Evolutionary conservation across 805 yeast species (phyloP).

Genomic region (Yarrowia sp.): DNA sequence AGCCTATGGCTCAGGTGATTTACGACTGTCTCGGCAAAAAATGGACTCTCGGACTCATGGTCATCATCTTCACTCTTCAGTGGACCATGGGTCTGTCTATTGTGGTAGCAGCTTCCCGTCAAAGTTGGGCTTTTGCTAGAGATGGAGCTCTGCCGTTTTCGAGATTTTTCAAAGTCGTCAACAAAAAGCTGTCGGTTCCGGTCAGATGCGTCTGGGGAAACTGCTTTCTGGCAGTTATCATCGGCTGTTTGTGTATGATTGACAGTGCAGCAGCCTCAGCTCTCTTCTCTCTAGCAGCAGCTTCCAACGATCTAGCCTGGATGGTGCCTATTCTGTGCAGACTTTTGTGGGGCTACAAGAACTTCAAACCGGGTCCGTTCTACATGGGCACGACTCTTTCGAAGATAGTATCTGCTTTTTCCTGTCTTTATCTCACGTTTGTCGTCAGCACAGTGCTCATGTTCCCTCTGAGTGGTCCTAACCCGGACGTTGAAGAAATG

Average conservation of each 20-base stretch:
- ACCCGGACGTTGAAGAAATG: neutral
- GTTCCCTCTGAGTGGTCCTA: neutral
- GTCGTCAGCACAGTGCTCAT: neutral
- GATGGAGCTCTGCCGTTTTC: constrained; percentile 14
- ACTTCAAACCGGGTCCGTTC: constrained; percentile 3
- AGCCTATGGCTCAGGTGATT: constrained; percentile 8
- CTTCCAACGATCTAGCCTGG: constrained; percentile 1
- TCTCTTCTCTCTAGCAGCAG: constrained; percentile 1
- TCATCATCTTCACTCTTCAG: constrained; percentile 1
- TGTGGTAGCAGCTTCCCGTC: neutral
- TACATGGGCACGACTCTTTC: neutral
- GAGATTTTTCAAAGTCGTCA: neutral
- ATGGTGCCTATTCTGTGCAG: neutral
- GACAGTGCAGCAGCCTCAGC: constrained; percentile 2
- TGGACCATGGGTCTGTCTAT: constrained; percentile 1
- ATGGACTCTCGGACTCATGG: neutral
- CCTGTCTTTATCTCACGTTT: neutral
- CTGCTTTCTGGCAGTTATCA: neutral
- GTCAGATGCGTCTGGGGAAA: constrained; percentile 8
- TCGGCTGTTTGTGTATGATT: constrained; percentile 3
- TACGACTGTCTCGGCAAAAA: constrained; percentile 17
- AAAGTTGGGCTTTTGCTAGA: constrained; percentile 3
- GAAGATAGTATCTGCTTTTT: neutral
- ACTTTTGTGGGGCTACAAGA: constrained; percentile 1
- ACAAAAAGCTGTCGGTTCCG: neutral